A percentile compares a stretch with the other conserved stretches of the same genome.
These are phyloP conservation scores for Cytospora leucostoma DNA, from an alignment of 2,329 filamentous ascomycete genomes.

Conservation along the genomic window DNA sequence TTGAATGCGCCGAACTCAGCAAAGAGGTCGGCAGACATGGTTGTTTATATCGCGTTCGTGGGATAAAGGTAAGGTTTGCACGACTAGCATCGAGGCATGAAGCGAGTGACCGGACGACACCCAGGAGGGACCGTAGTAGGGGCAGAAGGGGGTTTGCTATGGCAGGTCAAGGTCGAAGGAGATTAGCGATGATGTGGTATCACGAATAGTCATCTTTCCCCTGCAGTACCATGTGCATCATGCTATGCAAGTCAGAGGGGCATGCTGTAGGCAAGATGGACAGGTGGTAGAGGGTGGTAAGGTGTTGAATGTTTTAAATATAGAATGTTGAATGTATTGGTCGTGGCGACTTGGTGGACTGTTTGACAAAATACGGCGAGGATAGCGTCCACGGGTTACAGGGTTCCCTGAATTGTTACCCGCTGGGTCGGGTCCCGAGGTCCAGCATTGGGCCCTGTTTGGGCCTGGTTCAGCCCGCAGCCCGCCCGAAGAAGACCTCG, in stretches of 20 bases:
- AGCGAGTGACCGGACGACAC: neutral
- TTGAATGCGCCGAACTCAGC: conserved; percentile 60
- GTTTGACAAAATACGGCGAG: conserved; percentile 7
- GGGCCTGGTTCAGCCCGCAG: conserved; percentile 19
- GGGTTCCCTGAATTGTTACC: neutral
- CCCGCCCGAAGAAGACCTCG: neutral
- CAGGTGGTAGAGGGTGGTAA: neutral
- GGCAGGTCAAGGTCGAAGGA: conserved; percentile 3
- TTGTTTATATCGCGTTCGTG: conserved; percentile 20
- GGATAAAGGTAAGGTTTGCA: conserved; percentile 14
- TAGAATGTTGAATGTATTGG: neutral
- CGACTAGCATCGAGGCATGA: conserved; percentile 1
- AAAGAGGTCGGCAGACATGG: conserved; percentile 67
- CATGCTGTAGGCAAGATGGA: conserved; percentile 11
- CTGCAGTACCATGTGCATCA: conserved; percentile 5
- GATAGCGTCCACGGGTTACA: neutral
- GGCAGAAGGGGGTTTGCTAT: neutral
- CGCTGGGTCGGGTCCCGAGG: conserved; percentile 15
- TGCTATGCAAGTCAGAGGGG: conserved; percentile 11
- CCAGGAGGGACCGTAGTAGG: neutral
- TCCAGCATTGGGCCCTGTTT: conserved; percentile 15
- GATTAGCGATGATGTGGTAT: neutral
- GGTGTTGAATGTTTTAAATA: neutral
- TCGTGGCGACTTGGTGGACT: conserved; percentile 13
- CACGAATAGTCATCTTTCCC: conserved; percentile 18